These are phyloP conservation scores for Penicillium angulare DNA, from an alignment of 495 filamentous ascomycete genomes.

Conservation along the genomic window DNA sequence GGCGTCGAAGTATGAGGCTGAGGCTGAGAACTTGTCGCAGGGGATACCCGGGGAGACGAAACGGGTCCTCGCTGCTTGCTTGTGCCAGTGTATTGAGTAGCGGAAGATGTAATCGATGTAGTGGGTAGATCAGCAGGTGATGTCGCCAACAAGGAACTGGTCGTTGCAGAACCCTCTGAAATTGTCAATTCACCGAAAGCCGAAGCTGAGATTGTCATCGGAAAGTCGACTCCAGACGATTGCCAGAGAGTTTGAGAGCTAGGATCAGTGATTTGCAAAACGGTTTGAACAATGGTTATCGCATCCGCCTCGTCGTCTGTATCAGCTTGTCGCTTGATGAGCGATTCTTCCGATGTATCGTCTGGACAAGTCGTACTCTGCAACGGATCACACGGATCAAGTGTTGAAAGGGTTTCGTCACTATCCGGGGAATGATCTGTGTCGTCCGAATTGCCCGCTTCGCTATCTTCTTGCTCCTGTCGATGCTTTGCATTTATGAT, in stretches of 20 bases:
- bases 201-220: slow-evolving; percentile 19
- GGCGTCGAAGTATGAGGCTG: slow-evolving; percentile 12
- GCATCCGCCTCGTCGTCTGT: neutral
- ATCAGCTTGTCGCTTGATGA: slow-evolving; percentile 19
- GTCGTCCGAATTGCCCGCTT: too few relatives aligned
- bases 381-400: slow-evolving; percentile 11
- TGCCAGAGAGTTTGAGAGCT: slow-evolving; percentile 18
- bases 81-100: neutral
- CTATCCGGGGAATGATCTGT: too few relatives aligned
- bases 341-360: neutral
- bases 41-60: slow-evolving; percentile 7
- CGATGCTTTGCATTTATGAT: slow-evolving; percentile 16
- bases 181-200: slow-evolving; percentile 12
- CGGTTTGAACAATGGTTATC: slow-evolving; percentile 13
- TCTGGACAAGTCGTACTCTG: slow-evolving; percentile 11
- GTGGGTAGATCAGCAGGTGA: neutral
- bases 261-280: slow-evolving; percentile 21
- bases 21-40: slow-evolving; percentile 6
- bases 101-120: neutral
- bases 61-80: slow-evolving; percentile 3
- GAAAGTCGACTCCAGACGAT: slow-evolving; percentile 11
- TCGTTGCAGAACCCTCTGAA: neutral
- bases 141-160: neutral
- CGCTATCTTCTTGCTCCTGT: slow-evolving; percentile 11
- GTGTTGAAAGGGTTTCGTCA: slow-evolving; percentile 2